These are phyloP conservation scores for Clonostachys solani DNA, from an alignment of 2,329 filamentous ascomycete genomes.

Conservation along the genomic window DNA sequence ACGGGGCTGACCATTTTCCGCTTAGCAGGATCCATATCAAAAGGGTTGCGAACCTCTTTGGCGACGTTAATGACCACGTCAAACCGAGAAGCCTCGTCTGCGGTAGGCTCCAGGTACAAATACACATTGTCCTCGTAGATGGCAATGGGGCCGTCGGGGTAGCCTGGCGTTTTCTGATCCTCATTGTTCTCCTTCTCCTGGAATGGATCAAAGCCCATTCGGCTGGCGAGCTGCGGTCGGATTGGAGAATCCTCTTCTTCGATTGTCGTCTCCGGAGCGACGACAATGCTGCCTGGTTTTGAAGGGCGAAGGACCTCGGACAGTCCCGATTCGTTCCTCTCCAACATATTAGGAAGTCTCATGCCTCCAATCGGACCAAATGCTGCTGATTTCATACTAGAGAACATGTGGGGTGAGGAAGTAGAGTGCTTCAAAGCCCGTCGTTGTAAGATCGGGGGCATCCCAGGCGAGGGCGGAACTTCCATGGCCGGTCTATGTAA, in stretches of 20 bases:
- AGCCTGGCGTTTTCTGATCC: conserved; percentile 76
- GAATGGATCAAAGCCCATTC: conserved; percentile 49
- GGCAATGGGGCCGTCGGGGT: conserved; percentile 76
- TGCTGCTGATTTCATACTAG: conserved; percentile 51
- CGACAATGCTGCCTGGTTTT: conserved; percentile 27
- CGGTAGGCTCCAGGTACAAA: conserved; percentile 75
- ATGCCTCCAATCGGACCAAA: conserved; percentile 60
- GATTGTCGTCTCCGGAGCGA: conserved; percentile 36
- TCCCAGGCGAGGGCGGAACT: conserved; percentile 49
- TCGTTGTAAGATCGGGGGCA: conserved; percentile 56
- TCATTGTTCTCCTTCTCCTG: conserved; percentile 69
- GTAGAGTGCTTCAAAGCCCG: conserved; percentile 63
- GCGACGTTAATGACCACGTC: conserved; percentile 85
- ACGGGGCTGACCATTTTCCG: conserved; percentile 18
- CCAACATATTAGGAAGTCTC: conserved; percentile 57
- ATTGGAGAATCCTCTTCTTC: conserved; percentile 55
- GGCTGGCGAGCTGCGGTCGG: conserved; percentile 56
- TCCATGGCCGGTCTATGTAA: conserved; percentile 43
- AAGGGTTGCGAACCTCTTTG: conserved; percentile 76
- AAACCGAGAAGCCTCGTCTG: conserved; percentile 71
- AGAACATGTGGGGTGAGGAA: conserved; percentile 63
- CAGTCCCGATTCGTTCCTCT: conserved; percentile 56
- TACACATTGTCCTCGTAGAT: conserved; percentile 78
- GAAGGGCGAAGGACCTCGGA: conserved; percentile 53
- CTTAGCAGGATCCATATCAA: conserved; percentile 29